Percentiles rank a stretch among this genome's conserved stretches.
These are phyloP conservation scores for Penicillium arizonense DNA, from an alignment of 495 filamentous ascomycete genomes.

Conservation along the genomic window DNA sequence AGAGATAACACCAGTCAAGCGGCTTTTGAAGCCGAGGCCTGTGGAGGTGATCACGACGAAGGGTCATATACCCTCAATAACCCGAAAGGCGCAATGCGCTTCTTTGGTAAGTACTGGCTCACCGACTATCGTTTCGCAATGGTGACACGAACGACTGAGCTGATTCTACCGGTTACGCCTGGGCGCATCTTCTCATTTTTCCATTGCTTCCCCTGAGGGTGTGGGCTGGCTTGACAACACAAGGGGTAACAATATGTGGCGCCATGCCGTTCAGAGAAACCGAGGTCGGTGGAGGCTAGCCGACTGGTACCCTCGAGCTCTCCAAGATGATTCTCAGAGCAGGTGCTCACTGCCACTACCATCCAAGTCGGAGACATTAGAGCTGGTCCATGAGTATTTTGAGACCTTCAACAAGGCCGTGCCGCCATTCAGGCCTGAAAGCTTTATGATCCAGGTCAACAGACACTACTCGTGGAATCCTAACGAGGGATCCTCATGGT, in stretches of 20 bases:
- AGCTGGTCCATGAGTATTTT: constrained; percentile 13
- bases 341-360: constrained; percentile 15
- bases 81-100: constrained; percentile 11
- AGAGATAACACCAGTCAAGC: neutral
- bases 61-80: constrained; percentile 9
- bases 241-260: neutral
- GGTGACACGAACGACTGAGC: neutral
- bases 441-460: constrained; percentile 7
- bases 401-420: constrained; percentile 11
- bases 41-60: neutral
- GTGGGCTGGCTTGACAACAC: neutral
- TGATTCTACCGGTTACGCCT: neutral
- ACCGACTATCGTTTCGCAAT: neutral
- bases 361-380: constrained; percentile 3
- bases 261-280: neutral
- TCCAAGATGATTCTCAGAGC: constrained; percentile 7
- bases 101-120: constrained; percentile 11
- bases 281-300: constrained; percentile 7
- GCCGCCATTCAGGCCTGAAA: constrained; percentile 7
- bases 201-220: constrained; percentile 1
- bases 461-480: constrained; percentile 21
- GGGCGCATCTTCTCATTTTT: constrained; percentile 16
- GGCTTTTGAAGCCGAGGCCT: neutral
- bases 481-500: constrained; percentile 20
- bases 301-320: constrained; percentile 13